Evolutionary conservation across 2,329 filamentous ascomycete species (phyloP).

Genomic region (Xylariaceae sp.): DNA sequence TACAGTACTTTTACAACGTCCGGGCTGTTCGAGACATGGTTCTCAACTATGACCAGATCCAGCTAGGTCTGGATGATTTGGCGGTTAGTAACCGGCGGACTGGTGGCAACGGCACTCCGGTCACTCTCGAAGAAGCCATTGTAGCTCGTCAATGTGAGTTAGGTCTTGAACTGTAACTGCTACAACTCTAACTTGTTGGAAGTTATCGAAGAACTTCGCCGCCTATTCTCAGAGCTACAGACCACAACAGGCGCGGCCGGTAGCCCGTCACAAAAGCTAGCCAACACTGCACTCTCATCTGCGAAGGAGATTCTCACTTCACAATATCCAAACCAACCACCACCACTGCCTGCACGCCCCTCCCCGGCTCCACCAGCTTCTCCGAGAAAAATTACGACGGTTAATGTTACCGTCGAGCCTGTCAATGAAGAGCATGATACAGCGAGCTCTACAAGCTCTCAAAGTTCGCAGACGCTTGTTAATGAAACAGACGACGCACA

Average conservation of each 20-base stretch:
- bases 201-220: slow-evolving; percentile 78
- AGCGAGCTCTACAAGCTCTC: slow-evolving; percentile 54
- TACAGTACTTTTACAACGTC: slow-evolving; percentile 94
- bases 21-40: slow-evolving; percentile 82
- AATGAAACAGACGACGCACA: slow-evolving; percentile 49
- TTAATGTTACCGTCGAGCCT: slow-evolving; percentile 43
- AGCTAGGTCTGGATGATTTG: slow-evolving; percentile 70
- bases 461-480: slow-evolving; percentile 61
- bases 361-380: slow-evolving; percentile 48
- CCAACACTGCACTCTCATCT: slow-evolving; percentile 76
- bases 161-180: background rate
- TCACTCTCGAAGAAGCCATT: slow-evolving; percentile 64
- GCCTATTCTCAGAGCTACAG: slow-evolving; percentile 75
- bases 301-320: slow-evolving; percentile 46
- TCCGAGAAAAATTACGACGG: slow-evolving; percentile 44
- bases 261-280: slow-evolving; percentile 76
- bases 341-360: slow-evolving; percentile 58
- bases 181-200: slow-evolving; percentile 26
- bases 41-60: slow-evolving; percentile 73
- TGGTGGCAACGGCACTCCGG: slow-evolving; percentile 66
- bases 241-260: slow-evolving; percentile 67
- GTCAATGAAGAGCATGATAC: slow-evolving; percentile 48
- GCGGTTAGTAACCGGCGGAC: slow-evolving; percentile 72
- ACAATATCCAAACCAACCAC: slow-evolving; percentile 43
- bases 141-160: slow-evolving; percentile 76